Evolutionary conservation across 1,284 basidiomycete genomes (phyloP).

Genomic region (Apiotrichum sp.): DNA sequence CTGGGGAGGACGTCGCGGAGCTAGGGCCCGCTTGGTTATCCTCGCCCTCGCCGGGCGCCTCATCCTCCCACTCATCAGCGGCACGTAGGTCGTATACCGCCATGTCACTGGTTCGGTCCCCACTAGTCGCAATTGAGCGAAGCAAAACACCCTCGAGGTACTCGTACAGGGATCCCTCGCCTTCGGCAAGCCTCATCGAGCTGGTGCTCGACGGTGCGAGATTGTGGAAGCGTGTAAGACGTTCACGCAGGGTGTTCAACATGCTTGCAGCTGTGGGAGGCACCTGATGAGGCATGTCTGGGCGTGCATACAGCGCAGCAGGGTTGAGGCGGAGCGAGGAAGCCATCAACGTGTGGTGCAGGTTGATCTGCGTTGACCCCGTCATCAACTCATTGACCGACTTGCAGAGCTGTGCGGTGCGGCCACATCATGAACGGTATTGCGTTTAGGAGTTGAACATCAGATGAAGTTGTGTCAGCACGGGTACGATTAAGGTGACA

Average conservation of each 20-base stretch:
- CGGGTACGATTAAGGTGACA: too few relatives aligned
- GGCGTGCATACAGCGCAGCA: slow-evolving; percentile 38
- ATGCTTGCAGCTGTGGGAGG: slow-evolving; percentile 46
- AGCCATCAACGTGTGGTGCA: slow-evolving; percentile 71
- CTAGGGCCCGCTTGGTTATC: neutral
- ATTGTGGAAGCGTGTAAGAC: slow-evolving; percentile 36
- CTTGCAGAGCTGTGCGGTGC: slow-evolving; percentile 30
- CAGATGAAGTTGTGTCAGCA: too few relatives aligned
- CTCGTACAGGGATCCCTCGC: slow-evolving; percentile 43
- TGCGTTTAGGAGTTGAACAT: too few relatives aligned
- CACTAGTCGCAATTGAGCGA: slow-evolving; percentile 19
- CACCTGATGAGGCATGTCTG: slow-evolving; percentile 19
- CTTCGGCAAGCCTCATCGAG: slow-evolving; percentile 29
- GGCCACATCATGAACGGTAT: too few relatives aligned
- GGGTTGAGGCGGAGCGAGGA: slow-evolving; percentile 61
- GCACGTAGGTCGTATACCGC: slow-evolving; percentile 27
- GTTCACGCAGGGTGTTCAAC: slow-evolving; percentile 33
- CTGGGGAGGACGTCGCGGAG: too few relatives aligned
- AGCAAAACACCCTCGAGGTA: slow-evolving; percentile 44
- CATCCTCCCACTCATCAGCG: slow-evolving; percentile 21
- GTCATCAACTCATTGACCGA: slow-evolving; percentile 27
- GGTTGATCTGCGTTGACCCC: slow-evolving; percentile 49
- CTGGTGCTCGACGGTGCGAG: slow-evolving; percentile 22
- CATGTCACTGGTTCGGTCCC: slow-evolving; percentile 12
- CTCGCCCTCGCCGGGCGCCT: slow-evolving; percentile 12